Evolutionary conservation across 2,329 filamentous ascomycete genomes (phyloP), one percentile per base, ranked within the genome.

Genomic region (Capronia americana): DNA sequence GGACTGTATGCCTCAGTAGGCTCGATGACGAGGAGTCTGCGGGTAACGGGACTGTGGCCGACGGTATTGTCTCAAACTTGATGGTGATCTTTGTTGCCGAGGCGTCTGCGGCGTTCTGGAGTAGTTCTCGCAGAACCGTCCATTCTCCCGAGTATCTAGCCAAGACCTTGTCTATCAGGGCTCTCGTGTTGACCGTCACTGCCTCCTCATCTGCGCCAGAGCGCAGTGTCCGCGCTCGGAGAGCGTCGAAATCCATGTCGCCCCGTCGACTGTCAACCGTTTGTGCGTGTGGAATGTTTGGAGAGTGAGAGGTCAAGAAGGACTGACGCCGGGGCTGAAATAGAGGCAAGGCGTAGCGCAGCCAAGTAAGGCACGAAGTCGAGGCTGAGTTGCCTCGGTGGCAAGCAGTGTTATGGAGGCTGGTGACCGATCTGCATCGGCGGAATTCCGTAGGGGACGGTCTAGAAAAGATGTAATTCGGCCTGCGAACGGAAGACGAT

Each of bases 101-200:
- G 24, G 95, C 95, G 81, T 99, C 95, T 70, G 95, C 94, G n/a
- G 95, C 95, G 77, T 99, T 99, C 76, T 99, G 95, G 53, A 99
- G 93, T 68, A 99, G 88, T 78, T 99, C 95, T 83, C 95, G 88
- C 20, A 99, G 81, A 12, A 87, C 88, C 12, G 86, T 88, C 90
- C 94, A 97, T 82, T 99, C 96, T 73, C 95, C 94, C 2, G 93
- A 97, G 77, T 99, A 99, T 75, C 95, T 86, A 10, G 95, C 95
- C 57, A 99, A 86, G 11, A 99, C 94, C 79, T 99, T 99, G 81
- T 98, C 96, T 76, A 99, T 99, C 73, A 99, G 80, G 51, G 95
- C 95, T 75, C 96, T 87, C 57, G 95, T 99, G 76, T 99, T 97
- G 75, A 99, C 95, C 0, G 95, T 99, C 64, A 99, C 95, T 50